Percentiles rank a stretch among this genome's conserved stretches.
Conservation (phyloP, 2,329 filamentous ascomycete species). For the Colletotrichum sp. region DNA sequence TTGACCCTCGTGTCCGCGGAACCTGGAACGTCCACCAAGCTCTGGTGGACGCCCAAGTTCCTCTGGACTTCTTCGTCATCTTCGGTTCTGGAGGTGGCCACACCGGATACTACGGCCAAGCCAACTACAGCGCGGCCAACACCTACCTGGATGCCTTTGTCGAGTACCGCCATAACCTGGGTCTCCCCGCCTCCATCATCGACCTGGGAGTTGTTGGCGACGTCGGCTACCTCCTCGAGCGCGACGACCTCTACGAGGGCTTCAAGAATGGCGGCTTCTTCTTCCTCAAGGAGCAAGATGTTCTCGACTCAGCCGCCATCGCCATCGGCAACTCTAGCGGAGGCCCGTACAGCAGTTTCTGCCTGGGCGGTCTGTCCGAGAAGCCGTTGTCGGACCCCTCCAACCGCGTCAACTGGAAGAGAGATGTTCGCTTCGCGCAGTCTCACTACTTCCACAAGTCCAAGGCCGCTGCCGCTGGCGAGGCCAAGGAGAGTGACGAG, state of each 20-base stretch:
- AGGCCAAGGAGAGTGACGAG: background rate
- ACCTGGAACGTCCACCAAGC: slow-evolving; percentile 44
- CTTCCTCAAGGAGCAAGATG: slow-evolving; percentile 5
- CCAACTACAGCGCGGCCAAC: slow-evolving; percentile 45
- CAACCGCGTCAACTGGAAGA: slow-evolving; percentile 10
- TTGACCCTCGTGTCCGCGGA: slow-evolving; percentile 41
- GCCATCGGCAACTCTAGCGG: background rate
- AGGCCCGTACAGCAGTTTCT: slow-evolving; percentile 1
- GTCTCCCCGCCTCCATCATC: slow-evolving; percentile 42
- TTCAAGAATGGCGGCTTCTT: slow-evolving; percentile 8
- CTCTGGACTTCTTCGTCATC: slow-evolving; percentile 45
- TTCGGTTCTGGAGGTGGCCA: slow-evolving; percentile 56
- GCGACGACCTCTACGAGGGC: background rate
- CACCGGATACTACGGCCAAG: slow-evolving; percentile 38
- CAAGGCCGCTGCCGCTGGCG: background rate
- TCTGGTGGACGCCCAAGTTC: slow-evolving; percentile 20
- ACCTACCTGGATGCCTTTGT: slow-evolving; percentile 44
- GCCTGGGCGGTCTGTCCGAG: background rate
- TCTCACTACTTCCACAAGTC: slow-evolving; percentile 5
- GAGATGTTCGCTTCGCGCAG: background rate
- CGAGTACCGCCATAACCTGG: slow-evolving; percentile 35
- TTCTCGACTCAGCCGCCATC: background rate
- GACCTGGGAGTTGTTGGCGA: slow-evolving; percentile 41
- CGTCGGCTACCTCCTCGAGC: slow-evolving; percentile 32
- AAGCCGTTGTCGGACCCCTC: slow-evolving; percentile 1